These are phyloP conservation scores for Mariannaea sp. DNA, from an alignment of 2,329 filamentous ascomycete species.

Conservation along the genomic window DNA sequence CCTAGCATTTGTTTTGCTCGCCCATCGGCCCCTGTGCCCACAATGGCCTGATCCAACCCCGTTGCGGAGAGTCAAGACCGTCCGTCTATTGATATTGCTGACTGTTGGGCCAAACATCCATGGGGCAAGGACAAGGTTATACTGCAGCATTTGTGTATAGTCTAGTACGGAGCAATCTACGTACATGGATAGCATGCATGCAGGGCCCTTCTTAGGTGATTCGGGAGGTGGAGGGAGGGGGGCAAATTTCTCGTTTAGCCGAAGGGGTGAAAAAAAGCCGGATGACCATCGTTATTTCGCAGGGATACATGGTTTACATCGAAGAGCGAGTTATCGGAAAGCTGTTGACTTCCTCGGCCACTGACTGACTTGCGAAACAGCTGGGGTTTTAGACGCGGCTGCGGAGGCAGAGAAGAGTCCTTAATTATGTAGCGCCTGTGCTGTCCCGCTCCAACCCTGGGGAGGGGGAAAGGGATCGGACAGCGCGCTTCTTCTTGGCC, in stretches of 20 bases:
- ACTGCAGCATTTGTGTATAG: not conserved
- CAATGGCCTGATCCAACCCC: conserved; percentile 16
- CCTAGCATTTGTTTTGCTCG: not conserved
- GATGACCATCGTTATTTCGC: conserved; percentile 2
- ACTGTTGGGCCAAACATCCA: conserved; percentile 5
- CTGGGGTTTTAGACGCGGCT: conserved; percentile 2
- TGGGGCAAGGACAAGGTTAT: conserved; percentile 4
- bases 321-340: conserved; percentile 10
- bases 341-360: conserved; percentile 12
- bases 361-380: conserved; percentile 13
- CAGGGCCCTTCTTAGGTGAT: not conserved
- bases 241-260: not conserved
- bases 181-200: not conserved
- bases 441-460: not conserved
- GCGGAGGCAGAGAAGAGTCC: not conserved
- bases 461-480: not conserved
- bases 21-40: conserved; percentile 9
- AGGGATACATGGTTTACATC: conserved; percentile 16
- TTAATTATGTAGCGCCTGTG: not conserved
- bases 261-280: conserved; percentile 1
- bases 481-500: not conserved
- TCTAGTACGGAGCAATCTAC: not conserved
- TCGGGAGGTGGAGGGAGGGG: not conserved
- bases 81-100: not conserved
- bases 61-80: conserved; percentile 15